Conservation (phyloP, 2,329 filamentous ascomycete genomes). For the Exophiala alcalophila region DNA sequence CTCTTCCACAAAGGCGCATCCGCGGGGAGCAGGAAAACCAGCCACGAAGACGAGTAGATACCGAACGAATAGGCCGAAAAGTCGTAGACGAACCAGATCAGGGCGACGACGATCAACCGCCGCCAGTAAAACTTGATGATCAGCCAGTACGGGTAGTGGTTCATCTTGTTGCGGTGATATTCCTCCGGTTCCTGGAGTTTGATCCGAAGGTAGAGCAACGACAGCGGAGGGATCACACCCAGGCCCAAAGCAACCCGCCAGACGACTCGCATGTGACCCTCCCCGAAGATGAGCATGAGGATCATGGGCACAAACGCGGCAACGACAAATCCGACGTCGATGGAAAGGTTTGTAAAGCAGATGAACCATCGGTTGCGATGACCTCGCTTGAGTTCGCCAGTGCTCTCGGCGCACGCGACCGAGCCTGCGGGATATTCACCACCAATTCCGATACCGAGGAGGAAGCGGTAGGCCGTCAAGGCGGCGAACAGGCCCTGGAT, state of each 20-base stretch:
- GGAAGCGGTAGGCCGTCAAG: constrained; percentile 79
- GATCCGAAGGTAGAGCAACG: constrained; percentile 67
- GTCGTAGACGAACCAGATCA: constrained; percentile 86
- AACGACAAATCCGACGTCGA: constrained; percentile 79
- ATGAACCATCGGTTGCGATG: constrained; percentile 89
- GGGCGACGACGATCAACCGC: constrained; percentile 64
- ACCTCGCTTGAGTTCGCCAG: constrained; percentile 74
- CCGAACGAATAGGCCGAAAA: constrained; percentile 82
- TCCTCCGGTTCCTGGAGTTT: constrained; percentile 76
- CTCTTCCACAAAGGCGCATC: constrained; percentile 65
- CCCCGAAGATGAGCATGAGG: constrained; percentile 56
- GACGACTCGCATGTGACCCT: constrained; percentile 66
- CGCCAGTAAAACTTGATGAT: constrained; percentile 68
- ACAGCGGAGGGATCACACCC: constrained; percentile 71
- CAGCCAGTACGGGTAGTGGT: constrained; percentile 52
- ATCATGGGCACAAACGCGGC: constrained; percentile 74
- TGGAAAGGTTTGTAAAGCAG: constrained; percentile 84
- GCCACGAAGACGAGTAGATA: constrained; percentile 70
- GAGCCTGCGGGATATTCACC: constrained; percentile 61
- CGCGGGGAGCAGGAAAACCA: constrained; percentile 59
- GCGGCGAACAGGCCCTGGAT: constrained; percentile 70
- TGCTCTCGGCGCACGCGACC: constrained; percentile 80
- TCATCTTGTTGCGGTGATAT: constrained; percentile 69
- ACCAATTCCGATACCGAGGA: constrained; percentile 75
- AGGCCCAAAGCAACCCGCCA: constrained; percentile 81